A percentile compares a stretch with the other conserved stretches of the same genome.
Conservation (phyloP, 208 protist species). For the Endotrypanum monterogeii region DNA sequence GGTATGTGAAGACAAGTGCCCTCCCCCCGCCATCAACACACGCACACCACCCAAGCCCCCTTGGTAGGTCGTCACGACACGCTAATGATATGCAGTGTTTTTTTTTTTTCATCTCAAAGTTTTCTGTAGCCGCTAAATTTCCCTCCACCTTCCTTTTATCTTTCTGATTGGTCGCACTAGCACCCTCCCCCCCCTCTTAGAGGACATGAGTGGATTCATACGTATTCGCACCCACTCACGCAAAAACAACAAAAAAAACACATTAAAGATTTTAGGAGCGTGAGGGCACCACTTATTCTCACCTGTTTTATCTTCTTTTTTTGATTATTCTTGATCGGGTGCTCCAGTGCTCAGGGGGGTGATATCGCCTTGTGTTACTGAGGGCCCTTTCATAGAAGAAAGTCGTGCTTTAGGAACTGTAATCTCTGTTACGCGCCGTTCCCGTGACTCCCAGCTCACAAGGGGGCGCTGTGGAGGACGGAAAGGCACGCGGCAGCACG, state of each 20-base stretch:
- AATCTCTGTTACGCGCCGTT: background rate
- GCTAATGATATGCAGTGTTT: background rate
- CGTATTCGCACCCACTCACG: too few species aligned
- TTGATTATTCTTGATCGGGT: background rate
- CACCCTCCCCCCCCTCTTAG: too few species aligned
- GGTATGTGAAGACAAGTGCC: too few species aligned
- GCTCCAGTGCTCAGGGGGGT: background rate
- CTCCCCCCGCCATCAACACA: too few species aligned
- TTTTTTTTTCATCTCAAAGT: background rate
- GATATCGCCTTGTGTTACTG: background rate
- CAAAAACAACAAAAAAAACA: too few species aligned
- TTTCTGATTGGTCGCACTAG: too few species aligned
- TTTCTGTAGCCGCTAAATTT: too few species aligned
- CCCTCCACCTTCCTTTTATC: background rate
- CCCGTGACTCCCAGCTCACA: slow-evolving; percentile 17
- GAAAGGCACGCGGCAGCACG: slow-evolving; percentile 12
- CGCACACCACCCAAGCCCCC: too few species aligned
- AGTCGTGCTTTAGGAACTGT: background rate
- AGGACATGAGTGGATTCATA: too few species aligned
- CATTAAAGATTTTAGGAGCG: background rate
- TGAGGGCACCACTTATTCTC: background rate
- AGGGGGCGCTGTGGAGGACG: slow-evolving; percentile 6
- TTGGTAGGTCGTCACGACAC: background rate
- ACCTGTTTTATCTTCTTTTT: background rate
- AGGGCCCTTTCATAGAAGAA: too few species aligned